Evolutionary conservation across 192 early-diverging fungal genomes (phyloP).

Genomic region (Blastocladiella britannica): DNA sequence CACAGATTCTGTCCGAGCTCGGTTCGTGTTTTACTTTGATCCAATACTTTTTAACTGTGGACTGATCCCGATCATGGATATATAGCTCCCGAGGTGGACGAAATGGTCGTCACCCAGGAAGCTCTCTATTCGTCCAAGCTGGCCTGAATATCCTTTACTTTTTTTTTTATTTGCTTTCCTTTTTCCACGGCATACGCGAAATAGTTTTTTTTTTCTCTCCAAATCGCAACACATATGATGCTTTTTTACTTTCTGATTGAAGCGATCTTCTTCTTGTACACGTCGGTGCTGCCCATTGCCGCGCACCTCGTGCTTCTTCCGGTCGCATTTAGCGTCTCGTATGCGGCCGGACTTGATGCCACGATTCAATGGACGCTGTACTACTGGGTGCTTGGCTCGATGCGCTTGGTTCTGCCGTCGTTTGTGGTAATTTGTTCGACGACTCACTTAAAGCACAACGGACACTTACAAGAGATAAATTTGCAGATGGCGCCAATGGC

Average conservation of each 20-base stretch:
- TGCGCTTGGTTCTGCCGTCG: too few relatives aligned
- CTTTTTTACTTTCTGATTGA: too few relatives aligned
- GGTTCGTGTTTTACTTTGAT: background rate
- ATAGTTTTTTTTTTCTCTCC: too few relatives aligned
- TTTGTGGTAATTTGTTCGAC: too few relatives aligned
- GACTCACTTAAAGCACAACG: too few relatives aligned
- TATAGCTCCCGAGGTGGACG: slow-evolving; percentile 72
- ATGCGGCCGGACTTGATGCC: background rate
- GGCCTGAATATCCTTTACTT: background rate
- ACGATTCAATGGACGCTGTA: background rate
- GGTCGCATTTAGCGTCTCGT: background rate
- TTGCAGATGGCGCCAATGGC: too few relatives aligned
- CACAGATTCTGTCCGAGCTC: slow-evolving; percentile 42
- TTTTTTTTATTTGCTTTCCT: background rate
- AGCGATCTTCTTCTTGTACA: too few relatives aligned
- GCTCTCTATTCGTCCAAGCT: slow-evolving; percentile 33
- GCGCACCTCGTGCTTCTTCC: background rate
- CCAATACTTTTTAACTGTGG: too few relatives aligned
- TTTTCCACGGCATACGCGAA: too few relatives aligned
- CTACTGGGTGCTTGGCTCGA: too few relatives aligned
- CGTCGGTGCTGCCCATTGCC: background rate
- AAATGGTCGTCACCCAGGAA: slow-evolving; percentile 85
- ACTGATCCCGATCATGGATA: background rate
- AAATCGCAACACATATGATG: too few relatives aligned
- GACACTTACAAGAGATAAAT: too few relatives aligned